phyloP scores from a whole-genome alignment of 371 early-diverging fungal genomes.

The Vittaforma corneae region DNA sequence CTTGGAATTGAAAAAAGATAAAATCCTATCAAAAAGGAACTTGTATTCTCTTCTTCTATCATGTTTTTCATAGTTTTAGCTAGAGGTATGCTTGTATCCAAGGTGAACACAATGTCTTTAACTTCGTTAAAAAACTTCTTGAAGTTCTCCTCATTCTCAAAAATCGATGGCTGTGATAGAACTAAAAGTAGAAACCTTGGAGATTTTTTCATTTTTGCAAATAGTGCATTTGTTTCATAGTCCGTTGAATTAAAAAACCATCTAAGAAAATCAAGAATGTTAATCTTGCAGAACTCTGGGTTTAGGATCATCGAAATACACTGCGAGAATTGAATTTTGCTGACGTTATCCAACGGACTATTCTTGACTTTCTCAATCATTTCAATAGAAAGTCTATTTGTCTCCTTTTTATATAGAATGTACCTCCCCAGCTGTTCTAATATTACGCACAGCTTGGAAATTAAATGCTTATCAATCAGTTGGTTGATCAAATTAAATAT shows the following conservation, averaged over 20 bases:
- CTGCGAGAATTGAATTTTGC: background rate
- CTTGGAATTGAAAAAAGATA: too few species aligned
- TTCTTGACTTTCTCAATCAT: background rate
- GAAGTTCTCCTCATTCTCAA: background rate
- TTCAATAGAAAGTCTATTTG: background rate
- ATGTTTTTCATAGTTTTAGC: background rate
- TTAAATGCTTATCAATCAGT: background rate
- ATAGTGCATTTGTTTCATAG: background rate
- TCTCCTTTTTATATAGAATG: slow-evolving; percentile 1
- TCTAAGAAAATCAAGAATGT: slow-evolving; percentile 3
- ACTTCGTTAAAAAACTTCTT: background rate
- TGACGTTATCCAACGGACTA: background rate
- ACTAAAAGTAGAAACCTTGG: background rate
- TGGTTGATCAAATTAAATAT: background rate
- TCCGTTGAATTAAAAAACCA: background rate
- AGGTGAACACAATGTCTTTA: too few species aligned
- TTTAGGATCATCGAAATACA: background rate
- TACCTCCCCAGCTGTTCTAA: background rate
- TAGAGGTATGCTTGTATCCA: background rate
- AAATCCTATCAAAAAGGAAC: background rate
- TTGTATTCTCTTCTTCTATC: background rate
- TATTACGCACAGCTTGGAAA: slow-evolving; percentile 1
- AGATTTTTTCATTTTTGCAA: background rate
- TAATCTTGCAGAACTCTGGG: background rate
- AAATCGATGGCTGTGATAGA: slow-evolving; percentile 1